Base-by-base conservation (phyloP, 352 stramenopile genomes). In the Phytophthora citricola region DNA sequence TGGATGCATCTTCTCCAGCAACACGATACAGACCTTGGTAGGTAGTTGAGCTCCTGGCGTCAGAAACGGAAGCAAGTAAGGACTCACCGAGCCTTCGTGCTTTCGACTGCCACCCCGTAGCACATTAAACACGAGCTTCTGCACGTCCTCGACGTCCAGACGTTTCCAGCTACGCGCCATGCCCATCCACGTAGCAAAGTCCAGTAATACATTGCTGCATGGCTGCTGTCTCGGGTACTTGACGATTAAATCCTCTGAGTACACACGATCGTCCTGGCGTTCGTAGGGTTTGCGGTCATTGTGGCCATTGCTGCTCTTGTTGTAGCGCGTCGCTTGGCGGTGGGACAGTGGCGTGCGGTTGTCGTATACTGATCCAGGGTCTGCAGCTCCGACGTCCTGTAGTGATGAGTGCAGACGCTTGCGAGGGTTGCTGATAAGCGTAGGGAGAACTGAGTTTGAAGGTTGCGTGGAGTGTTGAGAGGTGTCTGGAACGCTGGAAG, bases 171-270 rank as follows among this genome's bases (percentile, higher is more conserved):
- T 73, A 14, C 74, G 67, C 5, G 74, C 66, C n/a, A 73, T 50
- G 24, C 79, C 78, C 80, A 92, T 89, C 86, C 86, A 94, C 49
- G 68, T 60, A 9, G 64, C 78, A 61, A 94, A 94, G 58, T 90
- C 73, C 22, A 92, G 75, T 36, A 94, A 58, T 51, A 94, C 84
- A n/a, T 80, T 71, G 59, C 86, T 94, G 15, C 34, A 36, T 36
- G 71, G 62, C 24, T 89, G 72, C 45, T 94, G 86, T 7, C 86
- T 75, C 20, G 86, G 86, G 63, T 87, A 78, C 32, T 88, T 87
- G 44, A 90, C 39, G 57, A 94, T 82, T 51, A 92, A 34, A 15
- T 91, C 72, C n/a, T 77, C 78, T 1, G 62, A 58, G 66, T 94
- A 92, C 12, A 58, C 40, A 14, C 81, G 69, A 32, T 83, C 71